Percentiles rank a stretch among this genome's conserved stretches.
These are phyloP conservation scores for Huntiella moniliformis DNA, from an alignment of 2,329 filamentous ascomycete species.

Conservation along the genomic window DNA sequence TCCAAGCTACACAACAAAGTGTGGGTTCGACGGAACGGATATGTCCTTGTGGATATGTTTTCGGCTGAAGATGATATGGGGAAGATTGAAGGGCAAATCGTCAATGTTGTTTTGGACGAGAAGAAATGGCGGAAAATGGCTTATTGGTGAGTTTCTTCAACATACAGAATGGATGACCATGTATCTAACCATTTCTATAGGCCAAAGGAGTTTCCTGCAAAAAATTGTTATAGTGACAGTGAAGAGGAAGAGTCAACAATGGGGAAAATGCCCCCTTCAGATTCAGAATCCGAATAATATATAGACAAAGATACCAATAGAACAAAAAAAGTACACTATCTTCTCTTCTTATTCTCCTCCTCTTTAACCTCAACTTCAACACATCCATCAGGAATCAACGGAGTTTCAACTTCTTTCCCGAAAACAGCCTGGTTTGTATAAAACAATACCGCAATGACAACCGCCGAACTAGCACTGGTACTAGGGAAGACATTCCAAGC, in stretches of 20 bases:
- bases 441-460: slow-evolving; percentile 53
- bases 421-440: slow-evolving; percentile 26
- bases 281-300: slow-evolving; percentile 49
- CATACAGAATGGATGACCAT: not conserved
- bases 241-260: slow-evolving; percentile 56
- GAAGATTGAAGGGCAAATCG: slow-evolving; percentile 71
- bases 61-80: slow-evolving; percentile 52
- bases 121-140: slow-evolving; percentile 74
- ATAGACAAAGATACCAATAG: slow-evolving; percentile 10
- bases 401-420: slow-evolving; percentile 5
- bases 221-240: slow-evolving; percentile 21
- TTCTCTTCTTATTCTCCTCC: slow-evolving; percentile 17
- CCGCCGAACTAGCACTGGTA: slow-evolving; percentile 32
- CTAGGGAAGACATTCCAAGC: slow-evolving; percentile 93
- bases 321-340: slow-evolving; percentile 6
- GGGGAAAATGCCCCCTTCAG: slow-evolving; percentile 69
- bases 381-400: slow-evolving; percentile 13
- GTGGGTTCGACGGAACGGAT: slow-evolving; percentile 81
- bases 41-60: slow-evolving; percentile 59
- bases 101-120: slow-evolving; percentile 84
- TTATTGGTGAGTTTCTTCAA: slow-evolving; percentile 48
- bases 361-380: slow-evolving; percentile 14
- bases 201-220: slow-evolving; percentile 56
- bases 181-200: slow-evolving; percentile 1
- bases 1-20: slow-evolving; percentile 77